phyloP scores from a whole-genome alignment of 768 basidiomycete genomes.

The Cyclocybe aegerita region DNA sequence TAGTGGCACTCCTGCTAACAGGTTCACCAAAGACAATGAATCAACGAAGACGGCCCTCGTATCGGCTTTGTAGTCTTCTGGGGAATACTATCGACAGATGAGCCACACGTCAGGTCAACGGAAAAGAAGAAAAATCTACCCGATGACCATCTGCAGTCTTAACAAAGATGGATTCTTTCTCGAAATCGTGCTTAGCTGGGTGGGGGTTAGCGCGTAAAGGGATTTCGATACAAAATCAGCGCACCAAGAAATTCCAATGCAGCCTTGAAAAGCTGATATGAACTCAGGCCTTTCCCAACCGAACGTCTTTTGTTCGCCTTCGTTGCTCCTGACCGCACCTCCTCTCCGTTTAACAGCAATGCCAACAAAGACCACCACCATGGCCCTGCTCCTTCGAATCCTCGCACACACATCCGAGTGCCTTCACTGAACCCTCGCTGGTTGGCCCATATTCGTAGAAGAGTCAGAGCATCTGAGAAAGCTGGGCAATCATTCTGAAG shows the following conservation, averaged over 20 bases:
- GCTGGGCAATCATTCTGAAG: constrained; percentile 56
- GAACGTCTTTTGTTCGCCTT: constrained; percentile 46
- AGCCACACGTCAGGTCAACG: background rate
- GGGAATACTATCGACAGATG: constrained; percentile 43
- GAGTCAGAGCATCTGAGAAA: constrained; percentile 70
- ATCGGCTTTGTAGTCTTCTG: constrained; percentile 52
- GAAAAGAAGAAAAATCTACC: constrained; percentile 33
- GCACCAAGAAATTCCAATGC: constrained; percentile 81
- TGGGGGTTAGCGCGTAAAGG: background rate
- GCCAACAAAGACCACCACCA: constrained; percentile 71
- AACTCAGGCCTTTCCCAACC: constrained; percentile 79
- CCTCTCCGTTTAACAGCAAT: constrained; percentile 67
- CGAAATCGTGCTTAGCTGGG: constrained; percentile 72
- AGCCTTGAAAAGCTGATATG: constrained; percentile 88
- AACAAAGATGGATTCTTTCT: constrained; percentile 54
- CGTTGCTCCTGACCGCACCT: constrained; percentile 31
- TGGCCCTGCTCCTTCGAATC: constrained; percentile 66
- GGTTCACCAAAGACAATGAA: constrained; percentile 71
- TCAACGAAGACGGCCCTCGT: constrained; percentile 74
- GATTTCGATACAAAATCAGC: constrained; percentile 18
- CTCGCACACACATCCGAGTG: constrained; percentile 53
- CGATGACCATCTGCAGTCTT: constrained; percentile 53
- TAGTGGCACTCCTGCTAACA: constrained; percentile 72
- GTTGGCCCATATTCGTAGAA: constrained; percentile 89
- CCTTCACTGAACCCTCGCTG: constrained; percentile 78